Conservation (phyloP, 2,329 filamentous ascomycete species). For the Clonostachys rhizophaga region DNA sequence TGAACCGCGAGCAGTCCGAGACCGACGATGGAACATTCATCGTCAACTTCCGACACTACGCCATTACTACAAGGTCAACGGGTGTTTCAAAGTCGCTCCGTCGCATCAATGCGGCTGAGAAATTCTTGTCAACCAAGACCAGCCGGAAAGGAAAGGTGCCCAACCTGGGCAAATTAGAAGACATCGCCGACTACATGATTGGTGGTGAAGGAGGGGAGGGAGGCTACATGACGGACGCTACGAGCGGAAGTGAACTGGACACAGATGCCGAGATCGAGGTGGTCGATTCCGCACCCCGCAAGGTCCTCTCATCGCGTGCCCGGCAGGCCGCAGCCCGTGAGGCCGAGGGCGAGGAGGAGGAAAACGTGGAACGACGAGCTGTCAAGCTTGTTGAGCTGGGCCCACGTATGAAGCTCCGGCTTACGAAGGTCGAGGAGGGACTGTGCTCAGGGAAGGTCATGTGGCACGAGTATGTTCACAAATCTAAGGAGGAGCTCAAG, state of each 20-base stretch:
- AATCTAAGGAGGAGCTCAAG: constrained; percentile 72
- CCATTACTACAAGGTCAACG: constrained; percentile 84
- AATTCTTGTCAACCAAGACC: constrained; percentile 58
- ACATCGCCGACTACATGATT: constrained; percentile 92
- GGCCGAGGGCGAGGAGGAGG: constrained; percentile 39
- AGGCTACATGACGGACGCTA: constrained; percentile 82
- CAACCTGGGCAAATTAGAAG: constrained; percentile 84
- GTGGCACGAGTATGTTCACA: constrained; percentile 96
- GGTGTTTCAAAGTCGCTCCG: constrained; percentile 81
- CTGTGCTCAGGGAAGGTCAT: constrained; percentile 85
- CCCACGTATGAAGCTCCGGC: constrained; percentile 78
- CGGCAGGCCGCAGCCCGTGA: constrained; percentile 34
- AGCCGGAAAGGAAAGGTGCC: constrained; percentile 68
- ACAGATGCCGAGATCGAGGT: constrained; percentile 96
- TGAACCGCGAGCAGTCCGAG: constrained; percentile 73
- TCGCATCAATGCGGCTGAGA: constrained; percentile 80
- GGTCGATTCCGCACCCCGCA: constrained; percentile 57
- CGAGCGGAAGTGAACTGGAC: constrained; percentile 85
- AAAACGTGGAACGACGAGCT: constrained; percentile 73
- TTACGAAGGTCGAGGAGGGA: constrained; percentile 96
- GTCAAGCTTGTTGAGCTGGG: constrained; percentile 92
- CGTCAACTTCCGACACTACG: constrained; percentile 87
- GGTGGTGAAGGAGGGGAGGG: constrained; percentile 68
- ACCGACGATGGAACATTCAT: constrained; percentile 68
- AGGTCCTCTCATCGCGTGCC: constrained; percentile 51